Conservation (phyloP, 257 asterid genomes). For the Nicotiana paniculata region DNA sequence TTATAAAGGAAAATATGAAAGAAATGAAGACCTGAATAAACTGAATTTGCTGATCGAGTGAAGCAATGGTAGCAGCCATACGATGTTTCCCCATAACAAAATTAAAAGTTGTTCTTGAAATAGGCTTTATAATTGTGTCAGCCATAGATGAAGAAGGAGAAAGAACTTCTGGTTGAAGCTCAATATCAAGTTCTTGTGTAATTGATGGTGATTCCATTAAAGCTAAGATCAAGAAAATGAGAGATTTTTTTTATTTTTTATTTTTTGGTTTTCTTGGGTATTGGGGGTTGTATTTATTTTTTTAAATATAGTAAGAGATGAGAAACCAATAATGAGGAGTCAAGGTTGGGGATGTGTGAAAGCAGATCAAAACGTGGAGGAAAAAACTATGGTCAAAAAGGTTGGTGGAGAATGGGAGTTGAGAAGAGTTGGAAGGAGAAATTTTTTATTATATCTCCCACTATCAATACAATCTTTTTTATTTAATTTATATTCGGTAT, state of each 20-base stretch:
- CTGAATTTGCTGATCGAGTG: constrained; percentile 30
- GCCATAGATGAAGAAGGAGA: not conserved
- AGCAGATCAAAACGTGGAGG: not conserved
- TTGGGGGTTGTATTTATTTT: not conserved
- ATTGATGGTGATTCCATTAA: not conserved
- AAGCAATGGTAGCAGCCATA: constrained; percentile 28
- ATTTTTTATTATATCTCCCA: no score
- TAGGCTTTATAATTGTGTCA: not conserved
- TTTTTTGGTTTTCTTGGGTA: no score
- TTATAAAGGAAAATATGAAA: not conserved
- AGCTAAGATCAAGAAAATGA: not conserved
- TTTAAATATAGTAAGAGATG: not conserved
- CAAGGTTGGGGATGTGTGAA: not conserved
- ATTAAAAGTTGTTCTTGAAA: constrained; percentile 1
- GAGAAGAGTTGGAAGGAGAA: no score
- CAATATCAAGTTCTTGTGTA: not conserved
- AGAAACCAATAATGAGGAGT: not conserved
- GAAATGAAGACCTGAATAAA: constrained; percentile 18
- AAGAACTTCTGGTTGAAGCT: not conserved
- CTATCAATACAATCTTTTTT: no score
- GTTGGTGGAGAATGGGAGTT: not conserved
- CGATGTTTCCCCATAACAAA: constrained; percentile 36
- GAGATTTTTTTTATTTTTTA: no score
- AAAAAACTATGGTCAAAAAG: not conserved
- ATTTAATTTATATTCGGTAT: no score